Evolutionary conservation across 163 green algal genomes (phyloP), one percentile per base, ranked within the genome.

Genomic region (Chloroidium sp.): DNA sequence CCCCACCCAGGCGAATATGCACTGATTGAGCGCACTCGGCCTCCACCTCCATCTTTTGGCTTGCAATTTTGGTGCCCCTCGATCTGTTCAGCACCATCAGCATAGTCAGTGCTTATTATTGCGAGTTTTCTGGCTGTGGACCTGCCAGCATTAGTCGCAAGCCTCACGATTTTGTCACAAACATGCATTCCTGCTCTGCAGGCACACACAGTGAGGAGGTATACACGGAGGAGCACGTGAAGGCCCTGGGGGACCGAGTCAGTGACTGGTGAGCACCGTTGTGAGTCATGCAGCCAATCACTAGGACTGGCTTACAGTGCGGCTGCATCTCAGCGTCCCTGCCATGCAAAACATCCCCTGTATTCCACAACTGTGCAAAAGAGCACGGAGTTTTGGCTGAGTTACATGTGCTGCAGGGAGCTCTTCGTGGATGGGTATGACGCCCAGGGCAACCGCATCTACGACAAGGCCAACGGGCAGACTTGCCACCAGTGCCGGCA

Each of bases 401-500:
- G 4, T 1, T 3, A 61, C 57, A 3, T 8, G 14, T 74, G 10
- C 4, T 81, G 74, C 87, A 89, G 87, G 89, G 83, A 86, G 67
- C 78, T 91, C 61, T 92, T 92, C 82, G 79, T 87, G 74, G 88
- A 92, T 36, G 88, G 88, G 6, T 90, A 90, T 57, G 85, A 91
- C 14, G 76, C 62, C 4, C n/a, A 82, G 1, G 86, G 87, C 69
- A 85, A 91, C 76, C 85, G 87, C 69, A 85, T 94, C 58, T 95
- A 95, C 77, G 90, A 94, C 85, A 89, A 88, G 74, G 86, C 88
- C 36, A 84, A 82, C 62, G 91, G 91, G n/a, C 83, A 86, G 80
- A 94, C 91, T 1, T 95, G 91, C 85, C 91, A 95, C 85, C 91
- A 95, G 83, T 91, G 91, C 82, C 84, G 91, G 10, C 91, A 95